phyloP scores from a whole-genome alignment of 305 asterid species.

The Solanum hybrid region DNA sequence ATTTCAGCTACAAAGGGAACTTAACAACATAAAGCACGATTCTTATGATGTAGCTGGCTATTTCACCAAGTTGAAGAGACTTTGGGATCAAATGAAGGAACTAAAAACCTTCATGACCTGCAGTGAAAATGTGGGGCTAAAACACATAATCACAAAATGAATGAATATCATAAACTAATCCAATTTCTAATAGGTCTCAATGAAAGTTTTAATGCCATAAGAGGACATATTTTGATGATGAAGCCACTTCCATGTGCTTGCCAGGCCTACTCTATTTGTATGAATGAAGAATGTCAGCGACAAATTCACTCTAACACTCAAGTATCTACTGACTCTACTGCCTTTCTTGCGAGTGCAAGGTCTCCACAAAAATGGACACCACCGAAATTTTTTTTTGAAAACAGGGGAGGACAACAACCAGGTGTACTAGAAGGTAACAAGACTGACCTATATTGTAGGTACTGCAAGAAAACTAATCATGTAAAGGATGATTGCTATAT shows the following conservation, averaged over 20 bases:
- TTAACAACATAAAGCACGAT: neutral
- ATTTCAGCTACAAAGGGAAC: neutral
- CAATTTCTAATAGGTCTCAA: neutral
- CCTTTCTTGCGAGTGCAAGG: neutral
- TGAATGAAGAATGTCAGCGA: neutral
- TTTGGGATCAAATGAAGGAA: neutral
- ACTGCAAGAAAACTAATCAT: neutral
- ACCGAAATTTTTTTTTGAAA: too few relatives aligned
- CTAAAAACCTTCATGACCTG: neutral
- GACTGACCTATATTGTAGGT: neutral
- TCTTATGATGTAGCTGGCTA: neutral
- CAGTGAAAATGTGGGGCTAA: neutral
- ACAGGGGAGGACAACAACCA: neutral
- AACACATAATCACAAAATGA: neutral
- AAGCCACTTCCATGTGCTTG: neutral
- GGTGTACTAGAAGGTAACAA: too few relatives aligned
- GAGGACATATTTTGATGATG: neutral
- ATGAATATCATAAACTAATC: neutral
- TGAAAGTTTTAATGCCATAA: neutral
- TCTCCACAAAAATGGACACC: neutral
- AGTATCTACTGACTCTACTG: neutral
- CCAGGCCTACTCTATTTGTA: neutral
- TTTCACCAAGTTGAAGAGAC: neutral
- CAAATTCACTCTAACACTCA: neutral
- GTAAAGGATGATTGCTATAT: neutral